Percentiles rank a stretch among this genome's conserved stretches.
These are phyloP conservation scores for Penicillium polonicum DNA, from an alignment of 2,329 filamentous ascomycete genomes.

Conservation along the genomic window DNA sequence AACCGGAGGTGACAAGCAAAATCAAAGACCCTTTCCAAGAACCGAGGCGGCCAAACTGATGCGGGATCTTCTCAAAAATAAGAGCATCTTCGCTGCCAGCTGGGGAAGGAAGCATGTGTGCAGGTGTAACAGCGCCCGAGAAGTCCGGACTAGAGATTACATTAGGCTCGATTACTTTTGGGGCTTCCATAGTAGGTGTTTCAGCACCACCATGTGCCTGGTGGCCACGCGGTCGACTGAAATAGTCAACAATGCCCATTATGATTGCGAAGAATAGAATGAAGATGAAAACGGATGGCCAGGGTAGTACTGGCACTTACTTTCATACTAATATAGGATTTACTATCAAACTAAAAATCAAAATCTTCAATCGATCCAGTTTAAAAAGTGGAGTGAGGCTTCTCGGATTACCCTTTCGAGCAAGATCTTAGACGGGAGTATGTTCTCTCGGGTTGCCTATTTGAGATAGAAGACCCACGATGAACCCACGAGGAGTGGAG, in stretches of 20 bases:
- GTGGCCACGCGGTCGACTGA: constrained; percentile 13
- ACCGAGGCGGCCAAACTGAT: constrained; percentile 35
- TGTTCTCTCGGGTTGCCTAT: constrained; percentile 9
- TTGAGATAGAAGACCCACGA: constrained; percentile 8
- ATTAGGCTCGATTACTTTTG: constrained; percentile 19
- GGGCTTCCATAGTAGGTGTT: not conserved
- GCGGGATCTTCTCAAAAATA: constrained; percentile 21
- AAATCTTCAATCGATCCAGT: constrained; percentile 15
- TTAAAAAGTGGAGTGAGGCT: constrained; percentile 14
- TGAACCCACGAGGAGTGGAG: constrained; percentile 3
- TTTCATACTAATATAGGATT: constrained; percentile 3
- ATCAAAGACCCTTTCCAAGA: constrained; percentile 43
- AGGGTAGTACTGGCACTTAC: not conserved
- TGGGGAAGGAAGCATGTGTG: constrained; percentile 17
- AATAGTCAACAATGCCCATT: constrained; percentile 20
- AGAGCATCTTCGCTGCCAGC: constrained; percentile 20
- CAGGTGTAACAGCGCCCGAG: constrained; percentile 14
- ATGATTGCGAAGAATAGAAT: constrained; percentile 1
- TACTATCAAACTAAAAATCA: constrained; percentile 9
- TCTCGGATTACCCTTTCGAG: constrained; percentile 12
- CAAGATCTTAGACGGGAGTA: constrained; percentile 5
- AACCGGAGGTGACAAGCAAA: constrained; percentile 43
- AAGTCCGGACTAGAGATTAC: constrained; percentile 16
- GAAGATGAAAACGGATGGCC: constrained; percentile 2
- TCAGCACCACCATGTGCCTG: constrained; percentile 7